Base-by-base conservation (phyloP, 176 grass and related monocot genomes). In the Ampelocalamus luodianensis region DNA sequence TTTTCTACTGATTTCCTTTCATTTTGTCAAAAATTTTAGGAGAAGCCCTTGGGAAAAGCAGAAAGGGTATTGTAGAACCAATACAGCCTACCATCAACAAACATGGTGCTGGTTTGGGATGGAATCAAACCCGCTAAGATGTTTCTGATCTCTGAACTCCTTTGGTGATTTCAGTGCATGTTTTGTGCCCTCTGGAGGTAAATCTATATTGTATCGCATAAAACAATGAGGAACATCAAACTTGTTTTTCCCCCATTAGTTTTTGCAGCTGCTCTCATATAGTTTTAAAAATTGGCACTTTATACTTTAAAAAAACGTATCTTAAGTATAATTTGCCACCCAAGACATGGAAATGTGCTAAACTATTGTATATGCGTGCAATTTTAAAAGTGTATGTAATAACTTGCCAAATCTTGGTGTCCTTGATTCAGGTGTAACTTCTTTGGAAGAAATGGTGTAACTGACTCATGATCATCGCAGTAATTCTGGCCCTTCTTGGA, bases 11-110 rank as follows among this genome's bases (percentile, higher is more conserved):
- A 85, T 74, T 82, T 73, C 12, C 2, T 77, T 86, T 82, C 16
- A 13, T 82, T 20, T 68, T 39, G 20, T 64, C 37, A 76, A 73
- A 77, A 76, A 4, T 77, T 39, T 82, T 92, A 93, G 95, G 95
- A 24, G 89, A 98, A 43, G 89, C 77, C 49, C 78, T 98, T 51
- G 95, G 93, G 23, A 92, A 85, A 72, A 95, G 85, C 77, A 63
- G 72, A 84, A 91, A 98, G 80, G 95, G 93, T 55, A 93, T 98
- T 20, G 49, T 93, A 79, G 89, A 98, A 86, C 95, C 93, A 36
- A 80, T 98, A 82, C 85, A 90, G 56, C 82, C 87, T 32, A 81
- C 45, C 40, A 53, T 87, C 61, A 95, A 93, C 85, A 95, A 90
- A 78, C 91, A 94, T 61, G 76, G 87, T 49, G 82, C 91, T 73